Evolutionary conservation across 345 rosid species (phyloP), one percentile per base, ranked within the genome.

Genomic region (Syzygium aqueum): DNA sequence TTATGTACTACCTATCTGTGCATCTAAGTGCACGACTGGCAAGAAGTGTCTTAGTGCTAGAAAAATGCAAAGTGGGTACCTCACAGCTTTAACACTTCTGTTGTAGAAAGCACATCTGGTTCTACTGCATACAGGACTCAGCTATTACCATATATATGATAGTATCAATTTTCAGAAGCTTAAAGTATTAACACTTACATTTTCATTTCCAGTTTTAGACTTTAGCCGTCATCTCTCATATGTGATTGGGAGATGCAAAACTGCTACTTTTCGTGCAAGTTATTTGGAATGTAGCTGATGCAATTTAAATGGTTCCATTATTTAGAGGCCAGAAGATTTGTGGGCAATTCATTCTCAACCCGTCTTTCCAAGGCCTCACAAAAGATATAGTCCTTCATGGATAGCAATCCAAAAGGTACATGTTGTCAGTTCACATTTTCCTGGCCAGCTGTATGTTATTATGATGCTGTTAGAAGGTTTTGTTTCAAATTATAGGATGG

Each of bases 291-390:
- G 17, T 88, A 16, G 87, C 89, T 90, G 87, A 88, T 87, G 83
- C 28, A 88, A 77, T 57, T 87, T 65, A 56, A 67, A 73, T 77
- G 49, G 57, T 86, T 63, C 86, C 88, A 84, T 94, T 85, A 91
- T 92, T 87, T 91, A 97, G 99, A 94, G 93, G 87, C 99, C 99
- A 4, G 99, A 97, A 85, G 99, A 97, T 92, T 90, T 97, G 91
- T 97, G 99, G 98, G 96, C 96, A 89, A 85, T 93, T 90, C 94
- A 97, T 91, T 95, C 99, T 86, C 91, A 87, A 80, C 95, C 95
- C 25, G 98, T 94, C 85, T 92, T 91, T 87, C 97, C 99, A 73
- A 92, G 93, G 84, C 99, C 99, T 91, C 99, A 97, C 91, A 94
- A 90, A 89, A 95, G 87, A 91, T 88, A 94, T 63, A 93, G 90